Conservation (phyloP, 1,284 basidiomycete genomes). For the Moesziomyces aphidis region DNA sequence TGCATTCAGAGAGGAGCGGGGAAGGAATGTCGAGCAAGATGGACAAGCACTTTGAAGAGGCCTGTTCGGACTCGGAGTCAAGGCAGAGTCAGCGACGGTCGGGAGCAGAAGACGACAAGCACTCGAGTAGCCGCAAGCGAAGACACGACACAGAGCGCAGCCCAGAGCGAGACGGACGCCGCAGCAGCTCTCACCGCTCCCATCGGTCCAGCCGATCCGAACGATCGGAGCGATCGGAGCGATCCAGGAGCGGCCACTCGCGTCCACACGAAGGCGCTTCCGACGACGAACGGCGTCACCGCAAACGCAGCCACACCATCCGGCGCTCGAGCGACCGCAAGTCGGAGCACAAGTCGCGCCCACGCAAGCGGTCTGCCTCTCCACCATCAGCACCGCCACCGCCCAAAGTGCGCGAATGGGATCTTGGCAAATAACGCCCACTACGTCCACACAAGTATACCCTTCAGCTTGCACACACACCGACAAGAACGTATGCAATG, state of each 20-base stretch:
- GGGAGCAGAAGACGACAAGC: neutral
- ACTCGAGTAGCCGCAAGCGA: neutral
- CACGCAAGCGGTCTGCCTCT: neutral
- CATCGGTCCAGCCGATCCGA: no score
- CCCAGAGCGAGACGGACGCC: no score
- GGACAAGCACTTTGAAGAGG: slow-evolving; percentile 58
- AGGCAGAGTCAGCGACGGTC: neutral
- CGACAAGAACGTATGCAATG: neutral
- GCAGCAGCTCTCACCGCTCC: no score
- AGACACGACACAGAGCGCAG: neutral
- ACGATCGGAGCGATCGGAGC: no score
- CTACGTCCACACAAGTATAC: slow-evolving; percentile 14
- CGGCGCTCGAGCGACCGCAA: no score
- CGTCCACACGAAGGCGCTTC: neutral
- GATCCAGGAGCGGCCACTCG: no score
- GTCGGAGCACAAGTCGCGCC: neutral
- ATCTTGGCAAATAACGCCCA: slow-evolving; percentile 26
- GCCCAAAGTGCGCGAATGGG: slow-evolving; percentile 36
- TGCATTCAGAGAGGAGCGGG: neutral
- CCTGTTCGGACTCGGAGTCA: slow-evolving; percentile 9
- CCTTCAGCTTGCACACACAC: neutral
- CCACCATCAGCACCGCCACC: neutral
- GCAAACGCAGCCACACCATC: neutral
- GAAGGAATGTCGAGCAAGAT: slow-evolving; percentile 51
- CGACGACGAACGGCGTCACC: neutral